Conservation (phyloP, 768 basidiomycete genomes). For the Termitomyces sp. region DNA sequence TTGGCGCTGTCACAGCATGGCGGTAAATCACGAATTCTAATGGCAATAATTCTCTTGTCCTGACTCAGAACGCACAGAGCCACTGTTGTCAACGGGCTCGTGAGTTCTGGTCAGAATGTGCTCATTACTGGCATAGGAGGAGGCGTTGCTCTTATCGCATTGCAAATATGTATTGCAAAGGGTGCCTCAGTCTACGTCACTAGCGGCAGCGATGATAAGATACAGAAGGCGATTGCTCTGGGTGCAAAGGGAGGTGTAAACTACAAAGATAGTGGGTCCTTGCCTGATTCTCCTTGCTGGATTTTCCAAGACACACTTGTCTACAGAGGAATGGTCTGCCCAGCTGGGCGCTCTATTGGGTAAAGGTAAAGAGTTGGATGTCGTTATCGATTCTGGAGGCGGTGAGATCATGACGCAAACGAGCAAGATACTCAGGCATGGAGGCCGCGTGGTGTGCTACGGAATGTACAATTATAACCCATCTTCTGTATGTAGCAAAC, state of each 20-base stretch:
- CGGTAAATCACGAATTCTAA: slow-evolving; percentile 40
- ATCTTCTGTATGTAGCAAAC: background rate
- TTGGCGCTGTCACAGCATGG: slow-evolving; percentile 80
- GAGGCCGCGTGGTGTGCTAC: slow-evolving; percentile 58
- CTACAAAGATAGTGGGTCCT: slow-evolving; percentile 58
- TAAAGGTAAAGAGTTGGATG: slow-evolving; percentile 37
- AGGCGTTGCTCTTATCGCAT: slow-evolving; percentile 71
- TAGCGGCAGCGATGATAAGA: slow-evolving; percentile 64
- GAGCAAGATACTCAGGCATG: slow-evolving; percentile 44
- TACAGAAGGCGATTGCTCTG: slow-evolving; percentile 54
- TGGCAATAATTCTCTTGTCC: background rate
- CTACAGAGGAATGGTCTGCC: slow-evolving; percentile 45
- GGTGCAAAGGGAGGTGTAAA: slow-evolving; percentile 76
- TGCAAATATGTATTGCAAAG: slow-evolving; percentile 70
- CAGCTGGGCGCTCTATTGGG: slow-evolving; percentile 39
- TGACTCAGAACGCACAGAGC: slow-evolving; percentile 37
- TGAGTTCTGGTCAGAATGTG: slow-evolving; percentile 60
- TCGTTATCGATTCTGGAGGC: slow-evolving; percentile 67
- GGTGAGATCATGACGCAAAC: slow-evolving; percentile 54
- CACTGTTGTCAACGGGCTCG: slow-evolving; percentile 55
- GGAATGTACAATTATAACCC: slow-evolving; percentile 46
- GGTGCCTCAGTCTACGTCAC: slow-evolving; percentile 84
- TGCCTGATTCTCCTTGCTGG: background rate
- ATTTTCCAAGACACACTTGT: background rate
- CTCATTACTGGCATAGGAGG: slow-evolving; percentile 82